Conservation (phyloP, 257 asterid species). For the Solanum bukasovii region DNA sequence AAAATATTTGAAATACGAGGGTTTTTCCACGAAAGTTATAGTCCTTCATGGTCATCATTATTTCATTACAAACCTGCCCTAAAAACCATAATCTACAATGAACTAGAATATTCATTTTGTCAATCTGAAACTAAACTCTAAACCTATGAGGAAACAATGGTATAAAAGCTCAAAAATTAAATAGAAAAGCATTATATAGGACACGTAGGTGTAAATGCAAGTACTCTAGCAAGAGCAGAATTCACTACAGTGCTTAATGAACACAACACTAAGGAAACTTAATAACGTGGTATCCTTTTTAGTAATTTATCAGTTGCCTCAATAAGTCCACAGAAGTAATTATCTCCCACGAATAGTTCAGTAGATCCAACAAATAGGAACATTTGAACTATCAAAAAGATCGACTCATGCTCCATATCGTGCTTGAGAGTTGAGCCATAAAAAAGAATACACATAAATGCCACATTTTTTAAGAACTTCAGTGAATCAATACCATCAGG, state of each 20-base stretch:
- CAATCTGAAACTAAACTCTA: not conserved
- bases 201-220: not conserved
- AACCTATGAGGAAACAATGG: not conserved
- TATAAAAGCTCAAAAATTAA: not conserved
- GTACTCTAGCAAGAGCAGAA: not conserved
- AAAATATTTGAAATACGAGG: not conserved
- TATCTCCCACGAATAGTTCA: not conserved
- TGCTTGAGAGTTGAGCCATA: not conserved
- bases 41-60: not conserved
- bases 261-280: not conserved
- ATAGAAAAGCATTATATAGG: not conserved
- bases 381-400: not conserved
- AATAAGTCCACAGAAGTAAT: not conserved
- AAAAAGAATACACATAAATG: not conserved
- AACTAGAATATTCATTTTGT: not conserved
- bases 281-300: not conserved
- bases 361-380: not conserved
- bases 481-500: conserved; percentile 26
- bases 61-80: not conserved
- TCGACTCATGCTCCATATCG: not conserved
- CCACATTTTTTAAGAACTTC: not conserved
- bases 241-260: not conserved
- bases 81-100: not conserved
- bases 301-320: not conserved
- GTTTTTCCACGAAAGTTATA: not conserved